Percentiles rank a stretch among this genome's conserved stretches.
Conservation (phyloP, 2,329 filamentous ascomycete species). For the Monosporascus sp. region DNA sequence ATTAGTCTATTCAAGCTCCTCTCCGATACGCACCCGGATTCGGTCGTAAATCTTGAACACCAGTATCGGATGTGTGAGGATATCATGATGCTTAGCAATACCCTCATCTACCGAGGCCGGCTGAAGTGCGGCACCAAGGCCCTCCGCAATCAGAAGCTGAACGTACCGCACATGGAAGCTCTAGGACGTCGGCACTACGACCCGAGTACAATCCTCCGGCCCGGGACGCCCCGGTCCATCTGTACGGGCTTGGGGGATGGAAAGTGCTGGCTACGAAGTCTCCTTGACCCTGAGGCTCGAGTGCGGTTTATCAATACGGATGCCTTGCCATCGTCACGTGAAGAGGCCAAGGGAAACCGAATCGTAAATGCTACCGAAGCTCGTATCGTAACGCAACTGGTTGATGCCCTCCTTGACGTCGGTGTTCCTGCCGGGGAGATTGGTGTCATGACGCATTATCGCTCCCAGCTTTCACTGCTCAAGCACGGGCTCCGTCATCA, state of each 20-base stretch:
- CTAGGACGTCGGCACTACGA: constrained; percentile 58
- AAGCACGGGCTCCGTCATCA: constrained; percentile 63
- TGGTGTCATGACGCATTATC: constrained; percentile 95
- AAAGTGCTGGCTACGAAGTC: constrained; percentile 71
- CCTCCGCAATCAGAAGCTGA: constrained; percentile 65
- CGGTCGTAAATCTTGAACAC: constrained; percentile 87
- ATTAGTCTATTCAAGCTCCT: constrained; percentile 91
- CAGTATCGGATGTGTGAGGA: constrained; percentile 99
- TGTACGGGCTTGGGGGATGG: constrained; percentile 48
- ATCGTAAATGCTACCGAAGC: constrained; percentile 88
- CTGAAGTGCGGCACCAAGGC: constrained; percentile 82
- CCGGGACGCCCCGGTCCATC: constrained; percentile 40
- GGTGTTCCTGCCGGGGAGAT: constrained; percentile 75
- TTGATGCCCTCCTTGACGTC: constrained; percentile 68
- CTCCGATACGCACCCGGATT: constrained; percentile 80
- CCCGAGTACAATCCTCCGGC: constrained; percentile 37
- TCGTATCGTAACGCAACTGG: constrained; percentile 70
- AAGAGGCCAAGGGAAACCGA: constrained; percentile 74
- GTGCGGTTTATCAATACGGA: constrained; percentile 92
- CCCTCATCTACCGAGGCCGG: constrained; percentile 84
- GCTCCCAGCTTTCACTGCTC: constrained; percentile 81
- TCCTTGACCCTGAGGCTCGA: constrained; percentile 65
- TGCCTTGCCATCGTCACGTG: constrained; percentile 59
- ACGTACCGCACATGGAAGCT: constrained; percentile 60
- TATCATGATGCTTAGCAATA: constrained; percentile 91